These are phyloP conservation scores for Rhododendron vialii DNA, from an alignment of 148 eudicot species.

Conservation along the genomic window DNA sequence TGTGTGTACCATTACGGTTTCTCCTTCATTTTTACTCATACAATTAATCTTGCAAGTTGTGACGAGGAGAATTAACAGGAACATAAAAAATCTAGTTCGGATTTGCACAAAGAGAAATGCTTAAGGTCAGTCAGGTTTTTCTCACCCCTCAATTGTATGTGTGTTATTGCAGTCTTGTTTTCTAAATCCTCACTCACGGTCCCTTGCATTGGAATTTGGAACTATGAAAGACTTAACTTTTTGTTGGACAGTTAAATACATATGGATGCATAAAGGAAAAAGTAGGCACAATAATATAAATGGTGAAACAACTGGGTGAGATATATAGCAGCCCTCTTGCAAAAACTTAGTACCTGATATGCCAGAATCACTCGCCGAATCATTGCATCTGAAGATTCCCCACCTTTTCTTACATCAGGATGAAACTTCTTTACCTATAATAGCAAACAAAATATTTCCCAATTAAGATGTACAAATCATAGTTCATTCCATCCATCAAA, in stretches of 20 bases:
- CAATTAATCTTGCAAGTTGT: background rate
- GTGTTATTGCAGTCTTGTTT: background rate
- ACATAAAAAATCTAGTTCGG: background rate
- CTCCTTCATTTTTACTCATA: background rate
- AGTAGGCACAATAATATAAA: background rate
- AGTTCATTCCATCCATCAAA: background rate
- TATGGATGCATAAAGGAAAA: background rate
- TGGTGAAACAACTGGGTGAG: background rate
- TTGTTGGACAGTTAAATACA: no score
- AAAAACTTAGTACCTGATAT: slow-evolving; percentile 55
- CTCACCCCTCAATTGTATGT: background rate
- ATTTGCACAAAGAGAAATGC: background rate
- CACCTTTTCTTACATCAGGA: slow-evolving; percentile 75
- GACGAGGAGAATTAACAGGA: background rate
- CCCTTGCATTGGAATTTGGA: background rate
- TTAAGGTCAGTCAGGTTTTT: background rate
- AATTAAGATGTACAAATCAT: background rate
- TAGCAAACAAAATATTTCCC: background rate
- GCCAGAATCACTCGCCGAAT: slow-evolving; percentile 85
- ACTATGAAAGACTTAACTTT: no score
- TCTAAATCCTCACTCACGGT: no score
- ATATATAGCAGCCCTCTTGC: background rate
- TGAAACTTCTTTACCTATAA: slow-evolving; percentile 85
- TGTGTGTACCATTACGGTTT: background rate
- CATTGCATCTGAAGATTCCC: slow-evolving; percentile 57